Percentiles rank a stretch among this genome's conserved stretches.
Conservation (phyloP, 208 protist species). For the Lotmaria passim region DNA sequence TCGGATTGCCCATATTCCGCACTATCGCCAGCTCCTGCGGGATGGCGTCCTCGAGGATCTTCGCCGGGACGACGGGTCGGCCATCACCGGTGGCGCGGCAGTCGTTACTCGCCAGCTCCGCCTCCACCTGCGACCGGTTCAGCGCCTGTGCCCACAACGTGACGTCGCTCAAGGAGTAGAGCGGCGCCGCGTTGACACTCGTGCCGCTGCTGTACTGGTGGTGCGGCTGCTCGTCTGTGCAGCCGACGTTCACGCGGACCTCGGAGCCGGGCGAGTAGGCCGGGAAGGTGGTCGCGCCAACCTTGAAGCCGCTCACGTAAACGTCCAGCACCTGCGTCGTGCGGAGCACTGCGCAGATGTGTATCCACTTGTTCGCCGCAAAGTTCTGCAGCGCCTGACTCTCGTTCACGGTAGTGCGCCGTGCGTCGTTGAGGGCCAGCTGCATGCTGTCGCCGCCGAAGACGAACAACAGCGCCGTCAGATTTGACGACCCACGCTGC, state of each 20-base stretch:
- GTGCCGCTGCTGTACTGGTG: constrained; percentile 32
- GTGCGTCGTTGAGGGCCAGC: constrained; percentile 48
- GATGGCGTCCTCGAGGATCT: constrained; percentile 61
- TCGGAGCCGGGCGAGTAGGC: constrained; percentile 57
- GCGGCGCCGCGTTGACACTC: constrained; percentile 34
- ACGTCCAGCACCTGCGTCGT: constrained; percentile 52
- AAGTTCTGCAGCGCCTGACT: constrained; percentile 70
- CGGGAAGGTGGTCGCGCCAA: constrained; percentile 52
- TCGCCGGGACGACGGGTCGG: constrained; percentile 17
- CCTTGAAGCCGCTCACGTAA: constrained; percentile 74
- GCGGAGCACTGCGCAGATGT: constrained; percentile 67
- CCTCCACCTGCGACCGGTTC: constrained; percentile 68
- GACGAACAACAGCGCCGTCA: constrained; percentile 37
- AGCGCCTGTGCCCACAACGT: constrained; percentile 77
- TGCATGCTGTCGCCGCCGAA: constrained; percentile 71
- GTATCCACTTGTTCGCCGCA: constrained; percentile 54
- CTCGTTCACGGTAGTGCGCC: constrained; percentile 71
- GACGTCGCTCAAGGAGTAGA: constrained; percentile 77
- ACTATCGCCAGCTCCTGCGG: constrained; percentile 45
- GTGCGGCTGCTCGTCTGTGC: constrained; percentile 22
- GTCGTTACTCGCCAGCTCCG: constrained; percentile 47
- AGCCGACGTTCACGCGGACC: constrained; percentile 67
- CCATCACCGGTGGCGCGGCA: constrained; percentile 4
- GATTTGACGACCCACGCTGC: constrained; percentile 21
- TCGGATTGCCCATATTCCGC: not conserved